These are phyloP conservation scores for Entophlyctis luteolus DNA, from an alignment of 192 early-diverging fungal genomes.

Conservation along the genomic window DNA sequence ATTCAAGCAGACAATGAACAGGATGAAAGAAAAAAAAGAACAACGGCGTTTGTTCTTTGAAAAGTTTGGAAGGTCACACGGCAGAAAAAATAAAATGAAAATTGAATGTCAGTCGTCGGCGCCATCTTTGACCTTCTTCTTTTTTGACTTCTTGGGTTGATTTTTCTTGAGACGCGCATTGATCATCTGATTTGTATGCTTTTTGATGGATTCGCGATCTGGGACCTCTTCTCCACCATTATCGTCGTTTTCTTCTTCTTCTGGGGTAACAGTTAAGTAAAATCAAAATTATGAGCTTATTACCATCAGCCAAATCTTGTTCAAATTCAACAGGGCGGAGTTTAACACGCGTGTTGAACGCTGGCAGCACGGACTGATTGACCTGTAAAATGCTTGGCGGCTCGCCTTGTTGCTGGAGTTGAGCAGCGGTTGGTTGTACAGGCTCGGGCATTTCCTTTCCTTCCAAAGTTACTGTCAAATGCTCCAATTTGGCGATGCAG, in stretches of 20 bases:
- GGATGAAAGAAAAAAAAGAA: too few species aligned
- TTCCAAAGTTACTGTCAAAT: conserved; percentile 36
- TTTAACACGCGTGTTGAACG: conserved; percentile 58
- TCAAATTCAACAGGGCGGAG: conserved; percentile 57
- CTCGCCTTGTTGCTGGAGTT: conserved; percentile 46
- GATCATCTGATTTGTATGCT: conserved; percentile 56
- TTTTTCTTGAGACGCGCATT: conserved; percentile 59
- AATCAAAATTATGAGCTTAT: conserved; percentile 1
- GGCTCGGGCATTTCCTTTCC: conserved; percentile 55
- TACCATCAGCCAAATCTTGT: conserved; percentile 51
- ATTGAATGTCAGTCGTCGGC: conserved; percentile 5
- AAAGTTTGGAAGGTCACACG: neutral
- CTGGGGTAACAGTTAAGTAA: neutral
- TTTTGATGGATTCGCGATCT: conserved; percentile 61
- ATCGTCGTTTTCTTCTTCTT: conserved; percentile 53
- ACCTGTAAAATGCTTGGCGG: conserved; percentile 49
- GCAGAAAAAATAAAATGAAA: neutral
- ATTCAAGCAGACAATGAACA: too few species aligned
- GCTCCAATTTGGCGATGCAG: conserved; percentile 48
- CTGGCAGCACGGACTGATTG: conserved; percentile 44
- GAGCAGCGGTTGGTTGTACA: conserved; percentile 24
- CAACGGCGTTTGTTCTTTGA: too few species aligned
- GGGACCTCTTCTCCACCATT: conserved; percentile 55
- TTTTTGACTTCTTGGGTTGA: conserved; percentile 56
- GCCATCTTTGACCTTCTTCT: conserved; percentile 54